Base-by-base conservation (phyloP, 306 rosid genomes). In the Boehmeria nivea region DNA sequence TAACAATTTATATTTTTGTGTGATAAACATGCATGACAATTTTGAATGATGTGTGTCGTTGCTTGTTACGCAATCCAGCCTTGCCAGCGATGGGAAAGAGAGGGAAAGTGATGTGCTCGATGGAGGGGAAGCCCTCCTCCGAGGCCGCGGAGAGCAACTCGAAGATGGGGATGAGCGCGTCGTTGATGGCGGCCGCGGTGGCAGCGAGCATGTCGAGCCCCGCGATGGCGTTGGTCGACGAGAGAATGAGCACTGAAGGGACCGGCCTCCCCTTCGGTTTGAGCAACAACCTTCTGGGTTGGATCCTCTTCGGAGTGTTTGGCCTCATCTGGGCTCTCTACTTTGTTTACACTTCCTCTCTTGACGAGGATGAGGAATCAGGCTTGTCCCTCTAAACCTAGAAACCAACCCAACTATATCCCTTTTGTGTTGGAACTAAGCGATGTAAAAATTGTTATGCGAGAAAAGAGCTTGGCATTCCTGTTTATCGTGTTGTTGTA, bases 241-340 rank as follows among this genome's bases (percentile, higher is more conserved):
- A 91, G 15, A 82, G 98, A 69, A 0, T 91, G 81, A 64, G 62
- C 82, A 91, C 98, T n/a, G 98, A 91, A 70, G 98, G 98, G 39
- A 87, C 98, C 12, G 98, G 98, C 18, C 91, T 91, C 64, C 98
- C 98, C 17, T 87, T 87, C 63, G 98, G 98, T 1, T 72, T 91
- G 59, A 91, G 96, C 85, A 91, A 87, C 85, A 91, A 87, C 74
- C 66, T 78, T 69, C 88, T 91, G 14, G 91, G 82, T 37, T 91
- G 98, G 95, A 78, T 87, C 72, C 76, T 91, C 8, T 40, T 83
- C 0, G 95, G 73, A 51, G 87, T 74, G 67, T 91, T 91, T 59
- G 98, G 67, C 46, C 79, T 91, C 36, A 74, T 84, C 3, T 91
- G 98, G 98, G 21, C 71, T 39, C 43, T 84, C 20, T 91, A 72